Evolutionary conservation across 352 stramenopile genomes (phyloP), one percentile per base, ranked within the genome.

Genomic region (Thalassiosira mediterranea): DNA sequence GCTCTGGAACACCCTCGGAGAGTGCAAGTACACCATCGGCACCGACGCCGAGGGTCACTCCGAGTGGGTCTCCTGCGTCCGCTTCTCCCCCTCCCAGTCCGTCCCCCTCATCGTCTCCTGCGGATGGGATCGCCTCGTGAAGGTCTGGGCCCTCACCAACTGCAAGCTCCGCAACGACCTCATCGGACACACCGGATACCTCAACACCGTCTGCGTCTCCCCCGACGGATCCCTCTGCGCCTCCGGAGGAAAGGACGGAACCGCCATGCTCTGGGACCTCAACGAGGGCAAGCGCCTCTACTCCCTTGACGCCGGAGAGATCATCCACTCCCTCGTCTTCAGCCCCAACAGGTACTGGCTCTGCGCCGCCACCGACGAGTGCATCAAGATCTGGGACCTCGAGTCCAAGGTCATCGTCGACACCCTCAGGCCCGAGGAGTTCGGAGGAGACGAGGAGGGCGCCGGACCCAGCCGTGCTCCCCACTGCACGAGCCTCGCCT

Each of bases 381-480:
- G 93, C 87, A 99, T 99, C 92, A 99, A 99, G 94, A 99, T 99
- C 90, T 99, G 97, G 97, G 97, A 99, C 87, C 92, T 99, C 32
- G 97, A 99, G 90, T 97, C 91, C 61, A 99, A 99, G 96, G 91
- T 98, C 69, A 91, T 99, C 21, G 97, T 99, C 42, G 96, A 98
- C 87, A 97, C 98, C 76, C 88, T 99, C 70, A 88, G 93, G 66
- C 95, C 96, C 3, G 75, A 84, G 58, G 94, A 98, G 69, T 93
- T 97, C 61, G 81, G 90, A 69, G 88, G 94, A 40, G 95, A 95
- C 83, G 93, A 94, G 76, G 97, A 98, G 87, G 96, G 97, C 81
- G 21, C 42, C 49, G 48, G 51, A 28, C 68, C 62, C 38, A 42
- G 29, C 17, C 93, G 95, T 84, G 89, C 94, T 29, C 97, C 97